Evolutionary conservation across 2,329 filamentous ascomycete genomes (phyloP).

Genomic region (Monosporascus sp.): DNA sequence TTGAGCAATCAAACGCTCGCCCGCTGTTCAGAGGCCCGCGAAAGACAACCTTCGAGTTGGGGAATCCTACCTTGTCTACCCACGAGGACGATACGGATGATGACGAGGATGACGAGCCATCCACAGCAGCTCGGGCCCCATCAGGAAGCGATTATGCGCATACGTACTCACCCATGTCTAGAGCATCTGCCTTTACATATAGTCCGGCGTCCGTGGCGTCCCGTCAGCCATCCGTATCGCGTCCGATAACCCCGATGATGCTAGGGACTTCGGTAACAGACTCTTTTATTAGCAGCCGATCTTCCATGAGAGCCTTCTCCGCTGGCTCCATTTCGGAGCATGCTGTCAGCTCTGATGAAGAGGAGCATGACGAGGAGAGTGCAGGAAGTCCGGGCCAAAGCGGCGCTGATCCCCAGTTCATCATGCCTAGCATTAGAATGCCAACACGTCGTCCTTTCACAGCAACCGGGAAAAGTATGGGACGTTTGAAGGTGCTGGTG

Average conservation of each 20-base stretch:
- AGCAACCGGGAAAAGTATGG: slow-evolving; percentile 74
- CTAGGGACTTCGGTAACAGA: slow-evolving; percentile 34
- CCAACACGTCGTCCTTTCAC: slow-evolving; percentile 87
- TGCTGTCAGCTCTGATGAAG: slow-evolving; percentile 40
- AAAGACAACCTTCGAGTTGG: slow-evolving; percentile 16
- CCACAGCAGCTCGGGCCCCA: slow-evolving; percentile 8
- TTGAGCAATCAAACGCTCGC: slow-evolving; percentile 25
- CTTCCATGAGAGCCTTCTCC: slow-evolving; percentile 48
- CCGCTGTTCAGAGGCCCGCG: slow-evolving; percentile 27
- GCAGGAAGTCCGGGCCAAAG: slow-evolving; percentile 40
- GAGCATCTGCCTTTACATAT: slow-evolving; percentile 25
- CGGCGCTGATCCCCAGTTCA: slow-evolving; percentile 66
- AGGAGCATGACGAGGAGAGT: slow-evolving; percentile 26
- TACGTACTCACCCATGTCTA: slow-evolving; percentile 24
- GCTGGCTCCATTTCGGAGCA: slow-evolving; percentile 44
- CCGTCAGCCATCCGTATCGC: slow-evolving; percentile 31
- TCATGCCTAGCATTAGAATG: slow-evolving; percentile 95
- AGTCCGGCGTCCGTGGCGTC: slow-evolving; percentile 26
- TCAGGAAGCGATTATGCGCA: slow-evolving; percentile 11
- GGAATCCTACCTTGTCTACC: slow-evolving; percentile 2
- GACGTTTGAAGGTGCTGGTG: slow-evolving; percentile 82
- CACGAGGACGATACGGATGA: slow-evolving; percentile 17
- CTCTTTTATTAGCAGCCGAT: slow-evolving; percentile 42
- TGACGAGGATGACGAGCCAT: slow-evolving; percentile 8
- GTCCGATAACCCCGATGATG: slow-evolving; percentile 41